Percentiles rank a stretch among this genome's conserved stretches.
phyloP scores from a whole-genome alignment of 345 rosid species.

The Rubroshorea leprosula region DNA sequence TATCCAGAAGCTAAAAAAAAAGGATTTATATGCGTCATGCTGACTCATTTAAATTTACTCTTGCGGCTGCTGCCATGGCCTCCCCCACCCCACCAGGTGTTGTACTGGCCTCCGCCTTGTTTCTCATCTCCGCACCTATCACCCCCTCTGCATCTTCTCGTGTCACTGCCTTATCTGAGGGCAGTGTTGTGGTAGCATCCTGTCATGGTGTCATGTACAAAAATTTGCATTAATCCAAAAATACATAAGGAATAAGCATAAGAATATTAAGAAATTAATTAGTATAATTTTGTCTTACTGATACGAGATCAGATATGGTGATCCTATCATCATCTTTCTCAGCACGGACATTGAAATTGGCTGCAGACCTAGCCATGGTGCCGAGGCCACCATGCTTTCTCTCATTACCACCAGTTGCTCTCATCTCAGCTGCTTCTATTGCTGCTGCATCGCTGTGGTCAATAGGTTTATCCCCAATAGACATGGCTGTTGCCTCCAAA shows the following conservation, averaged over 20 bases:
- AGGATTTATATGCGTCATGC: too few relatives aligned
- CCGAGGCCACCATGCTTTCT: slow-evolving; percentile 38
- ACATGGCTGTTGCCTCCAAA: slow-evolving; percentile 37
- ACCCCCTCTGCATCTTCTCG: slow-evolving; percentile 49
- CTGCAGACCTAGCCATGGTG: slow-evolving; percentile 43
- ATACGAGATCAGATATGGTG: slow-evolving; percentile 33
- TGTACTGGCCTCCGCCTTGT: slow-evolving; percentile 29
- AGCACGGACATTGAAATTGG: slow-evolving; percentile 25
- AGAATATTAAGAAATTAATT: neutral
- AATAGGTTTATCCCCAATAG: slow-evolving; percentile 40
- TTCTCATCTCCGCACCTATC: slow-evolving; percentile 40
- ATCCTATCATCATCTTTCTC: slow-evolving; percentile 27
- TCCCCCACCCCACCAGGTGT: slow-evolving; percentile 54
- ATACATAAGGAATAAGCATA: neutral
- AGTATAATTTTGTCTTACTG: slow-evolving; percentile 21
- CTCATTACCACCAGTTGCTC: slow-evolving; percentile 32
- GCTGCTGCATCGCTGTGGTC: slow-evolving; percentile 53
- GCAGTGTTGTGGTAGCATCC: slow-evolving; percentile 39
- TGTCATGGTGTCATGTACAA: too few relatives aligned
- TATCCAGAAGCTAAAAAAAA: too few relatives aligned
- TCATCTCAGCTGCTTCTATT: slow-evolving; percentile 49
- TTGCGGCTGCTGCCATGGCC: slow-evolving; percentile 46
- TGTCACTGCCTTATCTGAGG: slow-evolving; percentile 41
- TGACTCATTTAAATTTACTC: slow-evolving; percentile 31
- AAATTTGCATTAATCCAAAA: too few relatives aligned